These are phyloP conservation scores for Leersia perrieri DNA, from an alignment of 176 grass and related monocot species.

Conservation along the genomic window DNA sequence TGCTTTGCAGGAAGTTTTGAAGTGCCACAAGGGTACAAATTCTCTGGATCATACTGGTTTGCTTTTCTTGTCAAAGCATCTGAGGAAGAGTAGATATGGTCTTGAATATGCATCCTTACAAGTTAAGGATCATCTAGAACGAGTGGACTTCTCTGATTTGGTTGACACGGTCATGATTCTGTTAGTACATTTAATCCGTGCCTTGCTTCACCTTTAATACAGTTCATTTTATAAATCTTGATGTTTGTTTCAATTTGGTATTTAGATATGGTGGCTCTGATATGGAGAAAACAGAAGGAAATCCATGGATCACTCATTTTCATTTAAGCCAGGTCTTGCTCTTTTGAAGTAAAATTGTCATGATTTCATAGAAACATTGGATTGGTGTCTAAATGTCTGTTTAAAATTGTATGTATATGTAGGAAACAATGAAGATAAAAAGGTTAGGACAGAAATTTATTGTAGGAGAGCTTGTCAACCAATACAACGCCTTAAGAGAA, in stretches of 20 bases:
- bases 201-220: constrained; percentile 27
- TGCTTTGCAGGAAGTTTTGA: constrained; percentile 67
- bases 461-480: constrained; percentile 45
- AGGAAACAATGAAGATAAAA: constrained; percentile 77
- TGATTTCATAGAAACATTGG: background rate
- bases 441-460: constrained; percentile 48
- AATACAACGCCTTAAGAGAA: constrained; percentile 40
- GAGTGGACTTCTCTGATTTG: constrained; percentile 75
- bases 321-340: constrained; percentile 70
- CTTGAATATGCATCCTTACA: constrained; percentile 78
- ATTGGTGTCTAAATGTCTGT: constrained; percentile 11
- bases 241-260: constrained; percentile 23
- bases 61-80: constrained; percentile 61
- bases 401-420: constrained; percentile 17
- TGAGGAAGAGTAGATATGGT: constrained; percentile 80
- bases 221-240: constrained; percentile 19
- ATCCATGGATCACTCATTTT: constrained; percentile 82
- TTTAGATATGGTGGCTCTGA: constrained; percentile 50
- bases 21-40: constrained; percentile 66
- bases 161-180: constrained; percentile 68
- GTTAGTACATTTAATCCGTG: constrained; percentile 51
- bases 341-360: constrained; percentile 20
- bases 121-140: constrained; percentile 83
- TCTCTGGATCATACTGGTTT: constrained; percentile 46
- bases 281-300: constrained; percentile 39